Base-by-base conservation (phyloP, 1,284 basidiomycete genomes). In the Schizophyllum amplum region DNA sequence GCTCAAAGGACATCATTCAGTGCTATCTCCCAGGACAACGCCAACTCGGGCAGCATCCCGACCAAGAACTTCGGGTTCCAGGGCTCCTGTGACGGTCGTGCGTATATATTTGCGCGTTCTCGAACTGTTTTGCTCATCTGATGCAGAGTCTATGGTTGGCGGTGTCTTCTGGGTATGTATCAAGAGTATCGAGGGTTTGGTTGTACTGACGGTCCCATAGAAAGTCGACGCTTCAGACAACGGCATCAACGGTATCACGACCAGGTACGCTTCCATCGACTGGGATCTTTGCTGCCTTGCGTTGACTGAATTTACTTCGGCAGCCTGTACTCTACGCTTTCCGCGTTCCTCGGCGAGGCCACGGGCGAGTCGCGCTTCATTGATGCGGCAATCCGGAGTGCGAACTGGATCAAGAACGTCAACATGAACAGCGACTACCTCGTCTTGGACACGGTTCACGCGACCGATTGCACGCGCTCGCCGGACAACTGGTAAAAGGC, bases 261-360 rank as follows among this genome's bases (percentile, higher is more conserved):
- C 33, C 2, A 17, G 33, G 33, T 42, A 9, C 33, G 33, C 17
- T 17, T 42, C 33, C 7, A 42, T 17, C 13, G 13, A 9, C 11
- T 9, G 4, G 33, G n/a, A n/a, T n/a, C 33, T 9, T 42, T 42
- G 33, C 27, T 4, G 17, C 7, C 33, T 17, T 9, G 17, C 33
- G 13, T 42, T 2, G 17, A 9, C 13, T 9, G n/a, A n/a, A n/a
- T n/a, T n/a, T n/a, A n/a, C 33, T 42, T 3, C 33, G 2, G 3
- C 33, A 42, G 33, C 7, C 33, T 42, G 13, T 42, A 42, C 33
- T 13, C 17, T 9, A 42, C 33, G 13, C 66, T 78, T 11, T 80
- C 77, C 6, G 74, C 77, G 9, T 76, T 71, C 64, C 74, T 80
- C 13, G 76, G 73, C 1, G 73, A 78, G 63, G 67, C 70, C 24